Conservation (phyloP, 495 filamentous ascomycete species). For the Talaromyces wortmannii region DNA sequence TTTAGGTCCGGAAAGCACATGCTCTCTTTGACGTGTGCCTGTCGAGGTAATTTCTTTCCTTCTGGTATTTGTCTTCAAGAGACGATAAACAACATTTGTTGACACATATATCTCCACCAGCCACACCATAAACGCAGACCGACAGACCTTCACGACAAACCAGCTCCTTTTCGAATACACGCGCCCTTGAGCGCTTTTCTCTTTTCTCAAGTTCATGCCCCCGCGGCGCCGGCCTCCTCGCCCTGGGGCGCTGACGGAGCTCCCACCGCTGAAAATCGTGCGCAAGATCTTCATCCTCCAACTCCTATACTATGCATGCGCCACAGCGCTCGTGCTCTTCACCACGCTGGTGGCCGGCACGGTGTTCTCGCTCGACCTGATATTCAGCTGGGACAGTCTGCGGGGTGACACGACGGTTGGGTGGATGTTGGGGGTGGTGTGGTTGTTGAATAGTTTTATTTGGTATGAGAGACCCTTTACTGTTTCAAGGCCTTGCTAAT, state of each 20-base stretch:
- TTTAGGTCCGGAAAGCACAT: too few relatives aligned
- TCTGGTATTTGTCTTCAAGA: too few relatives aligned
- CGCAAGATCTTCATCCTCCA: slow-evolving; percentile 87
- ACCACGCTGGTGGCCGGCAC: slow-evolving; percentile 76
- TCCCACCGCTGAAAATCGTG: slow-evolving; percentile 77
- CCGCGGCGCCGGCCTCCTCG: slow-evolving; percentile 71
- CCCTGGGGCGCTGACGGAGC: slow-evolving; percentile 71
- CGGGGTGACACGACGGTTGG: slow-evolving; percentile 86
- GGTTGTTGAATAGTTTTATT: slow-evolving; percentile 70
- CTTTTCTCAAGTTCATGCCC: slow-evolving; percentile 54
- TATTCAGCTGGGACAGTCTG: slow-evolving; percentile 76
- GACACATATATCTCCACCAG: too few relatives aligned
- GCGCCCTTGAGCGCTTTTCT: not conserved
- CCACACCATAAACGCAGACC: too few relatives aligned
- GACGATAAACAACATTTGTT: too few relatives aligned
- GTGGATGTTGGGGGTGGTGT: slow-evolving; percentile 85
- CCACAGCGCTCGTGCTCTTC: slow-evolving; percentile 77
- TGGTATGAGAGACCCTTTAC: slow-evolving; percentile 48
- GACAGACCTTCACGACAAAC: not conserved
- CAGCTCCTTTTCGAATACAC: not conserved
- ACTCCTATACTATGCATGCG: slow-evolving; percentile 69
- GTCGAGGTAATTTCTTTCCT: too few relatives aligned
- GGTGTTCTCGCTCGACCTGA: slow-evolving; percentile 58
- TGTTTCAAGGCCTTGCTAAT: not conserved
- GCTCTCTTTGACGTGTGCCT: too few relatives aligned